phyloP scores from a whole-genome alignment of 2,329 filamentous ascomycete species.

The Akanthomyces dipterigenus region DNA sequence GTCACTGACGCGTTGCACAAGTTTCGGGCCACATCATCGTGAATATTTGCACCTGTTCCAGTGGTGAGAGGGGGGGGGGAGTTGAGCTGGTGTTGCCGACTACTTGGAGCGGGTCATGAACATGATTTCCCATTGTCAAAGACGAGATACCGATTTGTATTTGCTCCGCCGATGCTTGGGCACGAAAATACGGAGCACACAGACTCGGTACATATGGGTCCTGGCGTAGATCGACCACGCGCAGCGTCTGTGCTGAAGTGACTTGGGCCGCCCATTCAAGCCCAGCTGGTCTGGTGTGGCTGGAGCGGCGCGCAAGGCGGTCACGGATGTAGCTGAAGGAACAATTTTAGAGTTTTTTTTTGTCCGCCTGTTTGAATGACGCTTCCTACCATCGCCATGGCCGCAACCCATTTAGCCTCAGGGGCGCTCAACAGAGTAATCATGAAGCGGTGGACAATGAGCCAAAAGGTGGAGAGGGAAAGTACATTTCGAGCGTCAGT shows the following conservation, averaged over 20 bases:
- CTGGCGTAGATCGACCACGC: slow-evolving; percentile 1
- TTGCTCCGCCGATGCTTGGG: neutral
- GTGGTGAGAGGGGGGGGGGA: too few relatives aligned
- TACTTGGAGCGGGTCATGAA: neutral
- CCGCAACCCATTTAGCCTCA: neutral
- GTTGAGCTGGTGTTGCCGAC: neutral
- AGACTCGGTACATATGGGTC: neutral
- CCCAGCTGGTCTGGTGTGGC: neutral
- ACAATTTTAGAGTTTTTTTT: neutral
- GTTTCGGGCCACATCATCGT: neutral
- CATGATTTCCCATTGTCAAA: neutral
- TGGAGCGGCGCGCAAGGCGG: neutral
- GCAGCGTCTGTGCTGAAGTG: slow-evolving; percentile 3
- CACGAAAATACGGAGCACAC: neutral
- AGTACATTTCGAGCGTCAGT: neutral
- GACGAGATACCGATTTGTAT: neutral
- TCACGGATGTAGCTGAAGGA: neutral
- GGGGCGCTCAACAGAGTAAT: neutral
- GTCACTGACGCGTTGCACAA: too few relatives aligned
- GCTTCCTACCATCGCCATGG: neutral
- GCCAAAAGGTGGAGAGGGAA: neutral
- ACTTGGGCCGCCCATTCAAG: neutral
- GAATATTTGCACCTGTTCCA: neutral
- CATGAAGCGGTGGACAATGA: neutral
- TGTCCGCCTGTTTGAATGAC: neutral